phyloP scores from a whole-genome alignment of 2,329 filamentous ascomycete genomes.

The Exophiala alcalophila region DNA sequence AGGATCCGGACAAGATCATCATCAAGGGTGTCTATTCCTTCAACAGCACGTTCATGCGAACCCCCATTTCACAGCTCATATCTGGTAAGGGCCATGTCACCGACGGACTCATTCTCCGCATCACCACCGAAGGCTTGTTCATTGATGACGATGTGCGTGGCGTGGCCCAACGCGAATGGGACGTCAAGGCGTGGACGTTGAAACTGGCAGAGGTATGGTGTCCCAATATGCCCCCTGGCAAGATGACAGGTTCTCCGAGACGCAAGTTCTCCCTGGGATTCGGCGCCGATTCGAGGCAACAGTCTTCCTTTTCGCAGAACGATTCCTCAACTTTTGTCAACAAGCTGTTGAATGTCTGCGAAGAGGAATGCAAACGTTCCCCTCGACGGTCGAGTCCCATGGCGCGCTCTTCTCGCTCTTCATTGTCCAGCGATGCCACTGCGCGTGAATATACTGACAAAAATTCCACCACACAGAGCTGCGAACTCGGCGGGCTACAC shows the following conservation, averaged over 20 bases:
- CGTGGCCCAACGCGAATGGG: conserved; percentile 96
- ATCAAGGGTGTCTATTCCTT: conserved; percentile 91
- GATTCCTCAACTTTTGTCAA: conserved; percentile 35
- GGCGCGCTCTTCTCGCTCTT: conserved; percentile 42
- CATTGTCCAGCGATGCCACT: conserved; percentile 1
- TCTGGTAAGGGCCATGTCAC: conserved; percentile 82
- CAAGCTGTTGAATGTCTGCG: conserved; percentile 62
- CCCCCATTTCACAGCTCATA: conserved; percentile 85
- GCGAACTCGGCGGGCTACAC: conserved; percentile 49
- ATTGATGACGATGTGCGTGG: conserved; percentile 92
- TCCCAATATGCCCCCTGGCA: conserved; percentile 51
- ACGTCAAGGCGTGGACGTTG: conserved; percentile 96
- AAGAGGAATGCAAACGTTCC: conserved; percentile 3
- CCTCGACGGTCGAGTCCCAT: conserved; percentile 50
- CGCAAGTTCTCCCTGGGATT: conserved; percentile 15
- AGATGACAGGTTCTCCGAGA: conserved; percentile 2
- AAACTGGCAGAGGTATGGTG: conserved; percentile 89
- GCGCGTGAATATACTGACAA: conserved; percentile 21
- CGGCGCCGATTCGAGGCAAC: conserved; percentile 14
- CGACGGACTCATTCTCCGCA: conserved; percentile 85
- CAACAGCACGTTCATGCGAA: conserved; percentile 82
- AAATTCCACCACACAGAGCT: conserved; percentile 32
- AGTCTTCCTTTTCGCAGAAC: conserved; percentile 11
- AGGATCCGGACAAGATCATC: conserved; percentile 92
- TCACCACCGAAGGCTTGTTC: conserved; percentile 91